A percentile compares a stretch with the other conserved stretches of the same genome.
Conservation (phyloP, 2,329 filamentous ascomycete genomes). For the Exophiala mesophila region DNA sequence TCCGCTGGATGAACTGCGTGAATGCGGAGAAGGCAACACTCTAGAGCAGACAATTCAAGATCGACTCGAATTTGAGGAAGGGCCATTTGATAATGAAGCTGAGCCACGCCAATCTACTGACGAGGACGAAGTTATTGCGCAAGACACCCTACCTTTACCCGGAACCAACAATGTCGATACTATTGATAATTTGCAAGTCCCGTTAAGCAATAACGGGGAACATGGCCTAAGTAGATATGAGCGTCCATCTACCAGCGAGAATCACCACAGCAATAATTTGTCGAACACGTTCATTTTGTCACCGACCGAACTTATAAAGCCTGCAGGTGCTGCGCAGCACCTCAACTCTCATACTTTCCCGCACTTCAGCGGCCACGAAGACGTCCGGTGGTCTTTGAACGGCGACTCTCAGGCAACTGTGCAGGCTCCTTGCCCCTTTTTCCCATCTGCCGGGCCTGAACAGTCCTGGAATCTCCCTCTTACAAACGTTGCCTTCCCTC, state of each 20-base stretch:
- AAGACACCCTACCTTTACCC: no score
- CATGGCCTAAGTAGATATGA: neutral
- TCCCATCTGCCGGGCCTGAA: neutral
- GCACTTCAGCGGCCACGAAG: neutral
- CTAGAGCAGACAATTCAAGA: no score
- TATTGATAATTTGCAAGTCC: neutral
- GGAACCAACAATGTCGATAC: no score
- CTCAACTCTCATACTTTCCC: neutral
- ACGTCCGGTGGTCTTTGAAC: neutral
- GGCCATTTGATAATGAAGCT: neutral
- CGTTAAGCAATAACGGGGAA: neutral
- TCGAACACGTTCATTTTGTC: neutral
- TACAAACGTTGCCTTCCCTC: constrained; percentile 1
- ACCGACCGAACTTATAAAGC: neutral
- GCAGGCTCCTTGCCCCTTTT: neutral
- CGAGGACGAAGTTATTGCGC: no score
- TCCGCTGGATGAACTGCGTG: neutral
- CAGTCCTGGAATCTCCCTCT: neutral
- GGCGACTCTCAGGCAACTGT: neutral
- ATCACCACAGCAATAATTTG: neutral
- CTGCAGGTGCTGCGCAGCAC: neutral
- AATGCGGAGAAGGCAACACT: neutral
- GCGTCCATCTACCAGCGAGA: neutral
- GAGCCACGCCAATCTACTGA: no score
- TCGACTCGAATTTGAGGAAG: no score